phyloP scores from a whole-genome alignment of 2,329 filamentous ascomycete species.

The Colletotrichum agaves region DNA sequence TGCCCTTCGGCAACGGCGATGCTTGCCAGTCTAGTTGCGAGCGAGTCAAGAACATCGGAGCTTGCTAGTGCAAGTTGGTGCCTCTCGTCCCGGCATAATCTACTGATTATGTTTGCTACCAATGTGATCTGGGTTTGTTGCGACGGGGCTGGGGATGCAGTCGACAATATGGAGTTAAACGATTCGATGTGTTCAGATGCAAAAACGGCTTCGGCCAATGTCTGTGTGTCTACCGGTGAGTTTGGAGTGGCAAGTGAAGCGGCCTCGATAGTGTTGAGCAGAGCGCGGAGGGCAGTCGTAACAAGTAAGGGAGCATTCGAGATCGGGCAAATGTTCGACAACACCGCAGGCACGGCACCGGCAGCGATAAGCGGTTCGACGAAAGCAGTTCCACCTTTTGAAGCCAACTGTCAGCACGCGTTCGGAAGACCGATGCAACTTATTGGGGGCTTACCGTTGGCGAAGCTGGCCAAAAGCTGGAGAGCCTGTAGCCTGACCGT shows the following conservation, averaged over 20 bases:
- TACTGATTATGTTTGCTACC: slow-evolving; percentile 65
- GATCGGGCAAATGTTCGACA: slow-evolving; percentile 74
- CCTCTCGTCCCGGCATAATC: slow-evolving; percentile 73
- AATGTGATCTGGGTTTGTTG: slow-evolving; percentile 72
- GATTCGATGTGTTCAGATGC: slow-evolving; percentile 31
- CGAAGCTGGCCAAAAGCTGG: slow-evolving; percentile 85
- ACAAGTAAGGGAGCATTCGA: slow-evolving; percentile 74
- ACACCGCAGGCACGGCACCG: slow-evolving; percentile 73
- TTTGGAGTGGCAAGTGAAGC: slow-evolving; percentile 64
- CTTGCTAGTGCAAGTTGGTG: slow-evolving; percentile 79
- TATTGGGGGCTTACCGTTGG: slow-evolving; percentile 71
- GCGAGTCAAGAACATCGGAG: slow-evolving; percentile 78
- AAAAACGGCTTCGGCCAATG: slow-evolving; percentile 75
- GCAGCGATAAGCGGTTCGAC: slow-evolving; percentile 78
- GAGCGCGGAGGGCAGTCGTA: slow-evolving; percentile 77
- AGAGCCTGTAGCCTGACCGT: slow-evolving; percentile 80
- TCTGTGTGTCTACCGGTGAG: slow-evolving; percentile 58
- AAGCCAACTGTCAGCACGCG: slow-evolving; percentile 9
- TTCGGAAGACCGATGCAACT: neutral
- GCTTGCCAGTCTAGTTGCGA: slow-evolving; percentile 78
- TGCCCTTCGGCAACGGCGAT: slow-evolving; percentile 76
- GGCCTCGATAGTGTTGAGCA: slow-evolving; percentile 78
- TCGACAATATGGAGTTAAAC: slow-evolving; percentile 69
- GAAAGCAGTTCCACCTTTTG: slow-evolving; percentile 80
- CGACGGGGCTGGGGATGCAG: slow-evolving; percentile 61